Evolutionary conservation across 352 stramenopile genomes (phyloP).

Genomic region (Elongisporangium undulatum): DNA sequence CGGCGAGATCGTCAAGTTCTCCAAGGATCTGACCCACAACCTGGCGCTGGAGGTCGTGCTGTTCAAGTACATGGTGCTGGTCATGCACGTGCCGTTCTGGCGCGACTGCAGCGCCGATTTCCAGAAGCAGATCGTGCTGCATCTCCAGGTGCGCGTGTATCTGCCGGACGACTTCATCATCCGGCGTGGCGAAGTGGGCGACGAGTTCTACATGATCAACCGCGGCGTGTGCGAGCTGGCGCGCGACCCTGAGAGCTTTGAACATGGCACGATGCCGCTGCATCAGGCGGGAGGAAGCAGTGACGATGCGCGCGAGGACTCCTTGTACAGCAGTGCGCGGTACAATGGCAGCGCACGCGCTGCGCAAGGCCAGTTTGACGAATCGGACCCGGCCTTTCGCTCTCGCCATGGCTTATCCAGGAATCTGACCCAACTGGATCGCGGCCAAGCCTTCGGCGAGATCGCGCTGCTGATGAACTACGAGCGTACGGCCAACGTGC

Average conservation of each 20-base stretch:
- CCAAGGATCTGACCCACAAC: constrained; percentile 39
- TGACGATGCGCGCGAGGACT: background rate
- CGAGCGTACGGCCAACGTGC: constrained; percentile 30
- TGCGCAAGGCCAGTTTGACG: background rate
- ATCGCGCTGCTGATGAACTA: constrained; percentile 49
- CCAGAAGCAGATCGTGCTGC: constrained; percentile 57
- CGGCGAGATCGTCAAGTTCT: constrained; percentile 43
- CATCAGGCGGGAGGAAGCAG: background rate
- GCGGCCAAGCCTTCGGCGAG: constrained; percentile 41
- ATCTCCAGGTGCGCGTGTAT: constrained; percentile 56
- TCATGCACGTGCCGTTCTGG: constrained; percentile 60
- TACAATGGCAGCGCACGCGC: background rate
- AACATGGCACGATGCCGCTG: constrained; percentile 10
- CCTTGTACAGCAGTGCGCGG: background rate
- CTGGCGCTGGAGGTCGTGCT: constrained; percentile 55
- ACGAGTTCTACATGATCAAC: constrained; percentile 73
- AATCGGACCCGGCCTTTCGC: no score
- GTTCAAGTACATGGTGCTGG: constrained; percentile 71
- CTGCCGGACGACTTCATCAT: constrained; percentile 75
- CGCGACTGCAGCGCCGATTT: constrained; percentile 55
- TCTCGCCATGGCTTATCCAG: no score
- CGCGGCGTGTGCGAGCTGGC: constrained; percentile 45
- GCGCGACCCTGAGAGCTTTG: constrained; percentile 15
- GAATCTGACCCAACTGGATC: constrained; percentile 5
- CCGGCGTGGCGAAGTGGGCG: constrained; percentile 43